These are phyloP conservation scores for Prinsepia uniflora DNA, from an alignment of 306 rosid species.

Conservation along the genomic window DNA sequence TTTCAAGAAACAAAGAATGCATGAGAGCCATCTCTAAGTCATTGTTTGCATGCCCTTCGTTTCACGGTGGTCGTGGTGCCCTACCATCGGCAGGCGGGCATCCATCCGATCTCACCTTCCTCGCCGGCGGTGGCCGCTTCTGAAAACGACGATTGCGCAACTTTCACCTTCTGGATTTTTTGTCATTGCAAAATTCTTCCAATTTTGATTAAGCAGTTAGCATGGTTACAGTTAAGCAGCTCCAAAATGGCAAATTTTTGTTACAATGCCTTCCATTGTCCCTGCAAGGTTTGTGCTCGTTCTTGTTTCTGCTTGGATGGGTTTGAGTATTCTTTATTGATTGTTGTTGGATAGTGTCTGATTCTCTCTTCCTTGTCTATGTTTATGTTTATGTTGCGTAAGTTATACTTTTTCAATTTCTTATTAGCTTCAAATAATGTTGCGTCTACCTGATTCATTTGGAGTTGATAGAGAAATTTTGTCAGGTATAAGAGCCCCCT, in stretches of 20 bases:
- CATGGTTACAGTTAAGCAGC: constrained; percentile 28
- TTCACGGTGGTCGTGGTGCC: constrained; percentile 49
- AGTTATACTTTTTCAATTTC: not conserved
- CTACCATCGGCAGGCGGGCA: constrained; percentile 47
- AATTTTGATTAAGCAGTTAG: not conserved
- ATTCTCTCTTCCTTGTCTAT: not conserved
- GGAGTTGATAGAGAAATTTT: not conserved
- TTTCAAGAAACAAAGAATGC: constrained; percentile 30
- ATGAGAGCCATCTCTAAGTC: constrained; percentile 18
- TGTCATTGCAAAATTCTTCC: not conserved
- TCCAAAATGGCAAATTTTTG: constrained; percentile 7
- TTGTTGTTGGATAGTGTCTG: not conserved
- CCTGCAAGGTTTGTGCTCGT: constrained; percentile 10
- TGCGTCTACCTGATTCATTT: not conserved
- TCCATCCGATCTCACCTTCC: constrained; percentile 44
- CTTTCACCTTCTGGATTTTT: not conserved
- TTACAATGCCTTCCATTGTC: constrained; percentile 3
- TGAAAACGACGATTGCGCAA: not conserved
- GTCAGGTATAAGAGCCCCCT: constrained; percentile 28
- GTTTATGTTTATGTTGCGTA: not conserved
- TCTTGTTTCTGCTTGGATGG: not conserved
- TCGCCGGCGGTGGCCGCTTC: constrained; percentile 40
- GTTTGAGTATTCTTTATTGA: not conserved
- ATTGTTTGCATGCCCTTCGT: constrained; percentile 36
- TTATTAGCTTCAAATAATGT: not conserved